Base-by-base conservation (phyloP, 208 protist genomes). In the Porcisia deanei region DNA sequence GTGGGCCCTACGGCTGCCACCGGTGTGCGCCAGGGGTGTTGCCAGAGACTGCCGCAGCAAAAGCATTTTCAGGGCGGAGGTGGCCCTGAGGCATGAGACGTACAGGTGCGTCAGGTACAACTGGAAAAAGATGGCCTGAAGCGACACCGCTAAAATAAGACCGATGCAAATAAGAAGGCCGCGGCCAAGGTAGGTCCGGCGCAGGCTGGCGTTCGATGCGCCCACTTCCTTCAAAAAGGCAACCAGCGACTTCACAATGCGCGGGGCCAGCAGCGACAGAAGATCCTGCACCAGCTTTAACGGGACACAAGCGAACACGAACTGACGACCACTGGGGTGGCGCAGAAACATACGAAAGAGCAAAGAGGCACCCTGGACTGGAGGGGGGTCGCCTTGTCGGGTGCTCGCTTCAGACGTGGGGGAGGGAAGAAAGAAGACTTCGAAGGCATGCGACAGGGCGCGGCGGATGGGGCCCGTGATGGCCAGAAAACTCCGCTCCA, bases 61-160 rank as follows among this genome's bases (percentile, higher is more conserved):
- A 58, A 95, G 49, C 55, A 85, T 77, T 68, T 92, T 92, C 18
- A 95, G 79, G 1, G 89, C 81, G 0, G 83, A 85, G 12, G 80
- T 79, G 37, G 85, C 88, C 77, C 92, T 92, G 43, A 91, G 22
- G 52, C 83, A 77, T 41, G 78, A 73, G 43, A 76, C 64, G 83
- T 95, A 90, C 34, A 95, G 81, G 53, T 94, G 86, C 65, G 76
- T 81, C 49, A 94, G 77, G 77, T 95, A 95, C 55, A 79, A 71
- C 72, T 95, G 91, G 45, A 90, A 91, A 53, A 92, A 76, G 52
- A 95, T 68, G 9, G 80, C 85, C 71, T 92, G 91, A 43, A 83
- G 61, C 39, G 89, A 73, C 34, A 91, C 64, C 14, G 86, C 80
- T 22, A 81, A 63, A 37, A 93, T 81, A 30, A 93, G 73, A 37